Evolutionary conservation across 768 basidiomycete genomes (phyloP), one percentile per base, ranked within the genome.

Genomic region (Trametes meyenii): DNA sequence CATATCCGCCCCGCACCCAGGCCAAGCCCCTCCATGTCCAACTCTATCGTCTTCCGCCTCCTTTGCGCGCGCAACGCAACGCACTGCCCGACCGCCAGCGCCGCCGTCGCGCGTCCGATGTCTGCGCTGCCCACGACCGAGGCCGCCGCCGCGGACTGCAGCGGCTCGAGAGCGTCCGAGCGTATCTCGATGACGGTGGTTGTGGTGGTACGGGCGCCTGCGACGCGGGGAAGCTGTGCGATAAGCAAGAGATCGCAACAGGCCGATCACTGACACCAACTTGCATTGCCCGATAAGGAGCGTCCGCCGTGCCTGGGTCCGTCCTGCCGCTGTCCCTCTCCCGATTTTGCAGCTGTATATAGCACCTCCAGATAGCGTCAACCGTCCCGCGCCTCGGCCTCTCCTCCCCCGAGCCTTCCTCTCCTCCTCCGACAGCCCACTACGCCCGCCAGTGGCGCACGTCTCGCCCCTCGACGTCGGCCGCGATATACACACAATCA

Each of bases 231-330:
- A 60, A 53, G 58, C 58, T 45, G 58, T 60, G 58, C 58, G 58
- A 60, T 60, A 60, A 60, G 58, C 35, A 48, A 17, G 21, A 26
- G 50, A 52, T 52, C 50, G 14, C 23, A 43, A 26, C 43, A 17
- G 51, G 42, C 58, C 58, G 58, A 53, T 60, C 58, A 33, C 13
- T 49, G 29, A 33, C 33, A 5, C 51, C 48, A 58, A 60, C 58
- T 53, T 60, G 52, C 19, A 60, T 33, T 48, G 36, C 58, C 58
- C 26, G 45, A 60, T 60, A 46, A 46, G 58, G 58, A 29, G 44
- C 52, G 51, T 3, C 19, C 19, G 14, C 51, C 46, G 38, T 61
- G 48, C 53, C 54, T 49, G 53, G 46, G n/a, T 43, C 29, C 39
- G 26, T 17, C 21, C 23, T 21, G 35, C 33, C 6, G 35, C 12